Conservation (phyloP, 768 basidiomycete genomes). For the Mycena polygramma region DNA sequence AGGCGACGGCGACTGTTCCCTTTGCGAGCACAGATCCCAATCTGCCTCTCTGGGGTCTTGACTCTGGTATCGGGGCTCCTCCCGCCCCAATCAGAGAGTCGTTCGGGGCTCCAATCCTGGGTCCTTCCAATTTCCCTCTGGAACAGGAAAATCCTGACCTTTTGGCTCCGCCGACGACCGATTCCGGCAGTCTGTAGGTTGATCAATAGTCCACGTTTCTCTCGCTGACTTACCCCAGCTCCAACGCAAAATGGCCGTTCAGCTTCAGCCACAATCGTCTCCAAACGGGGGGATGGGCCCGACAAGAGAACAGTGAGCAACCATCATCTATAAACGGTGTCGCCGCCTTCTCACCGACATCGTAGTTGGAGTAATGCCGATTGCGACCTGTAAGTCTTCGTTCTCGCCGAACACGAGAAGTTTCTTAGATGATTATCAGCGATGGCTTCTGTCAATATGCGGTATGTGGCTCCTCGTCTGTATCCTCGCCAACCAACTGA, state of each 20-base stretch:
- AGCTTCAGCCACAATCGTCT: conserved; percentile 68
- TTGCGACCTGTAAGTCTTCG: conserved; percentile 58
- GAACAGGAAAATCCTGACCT: conserved; percentile 59
- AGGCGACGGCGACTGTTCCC: conserved; percentile 58
- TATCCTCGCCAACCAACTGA: neutral
- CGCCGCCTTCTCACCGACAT: neutral
- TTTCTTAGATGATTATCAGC: conserved; percentile 30
- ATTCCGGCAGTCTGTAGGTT: conserved; percentile 58
- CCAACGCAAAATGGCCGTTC: conserved; percentile 71
- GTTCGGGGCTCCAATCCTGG: conserved; percentile 57
- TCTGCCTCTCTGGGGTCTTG: conserved; percentile 50
- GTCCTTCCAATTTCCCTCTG: conserved; percentile 56
- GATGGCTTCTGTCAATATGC: conserved; percentile 67
- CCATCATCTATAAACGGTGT: conserved; percentile 1
- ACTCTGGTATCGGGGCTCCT: conserved; percentile 33
- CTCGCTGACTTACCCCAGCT: neutral
- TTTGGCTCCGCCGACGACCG: conserved; percentile 60
- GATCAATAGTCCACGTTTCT: neutral
- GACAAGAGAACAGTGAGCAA: conserved; percentile 63
- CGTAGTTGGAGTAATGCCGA: conserved; percentile 61
- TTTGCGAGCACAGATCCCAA: conserved; percentile 63
- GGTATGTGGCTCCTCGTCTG: conserved; percentile 31
- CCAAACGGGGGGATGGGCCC: conserved; percentile 71
- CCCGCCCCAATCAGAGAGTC: conserved; percentile 54
- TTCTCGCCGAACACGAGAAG: neutral